These are phyloP conservation scores for Candida sojae DNA, from an alignment of 1,139 yeast species.

Conservation along the genomic window DNA sequence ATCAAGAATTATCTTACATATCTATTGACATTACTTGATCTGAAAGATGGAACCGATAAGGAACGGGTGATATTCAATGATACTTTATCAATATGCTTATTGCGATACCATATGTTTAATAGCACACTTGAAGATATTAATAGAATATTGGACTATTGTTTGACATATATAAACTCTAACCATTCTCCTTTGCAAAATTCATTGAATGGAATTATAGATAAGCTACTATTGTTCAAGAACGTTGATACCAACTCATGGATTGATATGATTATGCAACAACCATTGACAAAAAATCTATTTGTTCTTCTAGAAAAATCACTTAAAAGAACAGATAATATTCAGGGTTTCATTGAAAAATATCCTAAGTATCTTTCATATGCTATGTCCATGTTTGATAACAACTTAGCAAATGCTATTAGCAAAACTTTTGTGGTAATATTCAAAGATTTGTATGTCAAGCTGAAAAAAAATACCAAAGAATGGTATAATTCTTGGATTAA, in stretches of 20 bases:
- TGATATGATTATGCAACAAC: conserved; percentile 12
- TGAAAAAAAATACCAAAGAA: conserved; percentile 18
- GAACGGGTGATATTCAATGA: conserved; percentile 48
- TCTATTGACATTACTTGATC: conserved; percentile 6
- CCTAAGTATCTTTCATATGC: conserved; percentile 50
- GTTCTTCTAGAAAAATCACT: conserved; percentile 46
- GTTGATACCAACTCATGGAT: conserved; percentile 9
- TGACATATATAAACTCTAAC: conserved; percentile 71
- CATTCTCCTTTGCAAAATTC: conserved; percentile 74
- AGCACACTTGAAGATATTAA: conserved; percentile 3
- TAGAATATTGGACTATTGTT: conserved; percentile 49
- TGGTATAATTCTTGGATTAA: conserved; percentile 62
- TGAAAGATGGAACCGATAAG: conserved; percentile 5
- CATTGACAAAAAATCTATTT: conserved; percentile 9
- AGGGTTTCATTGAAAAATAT: conserved; percentile 37
- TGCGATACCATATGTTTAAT: conserved; percentile 36
- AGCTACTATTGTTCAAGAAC: conserved; percentile 34
- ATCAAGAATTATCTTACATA: background rate
- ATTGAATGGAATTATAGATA: conserved; percentile 56
- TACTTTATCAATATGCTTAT: conserved; percentile 63
- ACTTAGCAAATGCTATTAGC: conserved; percentile 69
- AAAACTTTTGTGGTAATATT: conserved; percentile 56
- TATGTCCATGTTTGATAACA: conserved; percentile 53
- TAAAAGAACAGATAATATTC: conserved; percentile 38
- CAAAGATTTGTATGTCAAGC: conserved; percentile 20